Evolutionary conservation across 192 early-diverging fungal species (phyloP).

Genomic region (Backusella morwellensis): DNA sequence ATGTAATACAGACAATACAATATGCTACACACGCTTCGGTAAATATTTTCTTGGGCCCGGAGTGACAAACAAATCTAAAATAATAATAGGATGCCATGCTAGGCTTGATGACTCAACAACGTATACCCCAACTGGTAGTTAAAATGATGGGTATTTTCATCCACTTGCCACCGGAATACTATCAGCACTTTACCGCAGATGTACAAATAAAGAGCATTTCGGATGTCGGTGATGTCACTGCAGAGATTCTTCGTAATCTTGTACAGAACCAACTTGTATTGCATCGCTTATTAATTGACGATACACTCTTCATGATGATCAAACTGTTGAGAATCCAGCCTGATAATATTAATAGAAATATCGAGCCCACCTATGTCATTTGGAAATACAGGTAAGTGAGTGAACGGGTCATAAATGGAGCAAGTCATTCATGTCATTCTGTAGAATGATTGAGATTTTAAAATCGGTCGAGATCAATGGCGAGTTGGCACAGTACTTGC

Average conservation of each 20-base stretch:
- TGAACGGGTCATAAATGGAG: background rate
- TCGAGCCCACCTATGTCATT: conserved; percentile 4
- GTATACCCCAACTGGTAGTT: conserved; percentile 35
- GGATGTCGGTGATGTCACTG: conserved; percentile 24
- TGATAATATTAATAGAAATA: background rate
- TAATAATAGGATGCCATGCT: conserved; percentile 22
- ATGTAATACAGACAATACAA: conserved; percentile 40
- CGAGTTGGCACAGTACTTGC: conserved; percentile 24
- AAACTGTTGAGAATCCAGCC: conserved; percentile 30
- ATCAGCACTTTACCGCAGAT: conserved; percentile 6
- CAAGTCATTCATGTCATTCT: too few species aligned
- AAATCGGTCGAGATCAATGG: conserved; percentile 2
- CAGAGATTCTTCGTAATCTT: conserved; percentile 32
- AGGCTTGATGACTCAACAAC: conserved; percentile 31
- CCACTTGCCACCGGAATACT: conserved; percentile 19
- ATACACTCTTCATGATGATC: conserved; percentile 36
- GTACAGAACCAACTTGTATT: conserved; percentile 25
- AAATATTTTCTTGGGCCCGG: conserved; percentile 10
- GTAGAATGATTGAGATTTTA: conserved; percentile 16
- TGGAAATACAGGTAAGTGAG: conserved; percentile 33
- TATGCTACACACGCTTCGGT: conserved; percentile 48
- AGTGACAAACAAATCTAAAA: background rate
- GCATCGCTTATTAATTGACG: conserved; percentile 28
- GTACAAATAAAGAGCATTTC: conserved; percentile 13
- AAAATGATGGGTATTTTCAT: conserved; percentile 38